Conservation (phyloP, 495 filamentous ascomycete species). For the Margaritispora aquatica region DNA sequence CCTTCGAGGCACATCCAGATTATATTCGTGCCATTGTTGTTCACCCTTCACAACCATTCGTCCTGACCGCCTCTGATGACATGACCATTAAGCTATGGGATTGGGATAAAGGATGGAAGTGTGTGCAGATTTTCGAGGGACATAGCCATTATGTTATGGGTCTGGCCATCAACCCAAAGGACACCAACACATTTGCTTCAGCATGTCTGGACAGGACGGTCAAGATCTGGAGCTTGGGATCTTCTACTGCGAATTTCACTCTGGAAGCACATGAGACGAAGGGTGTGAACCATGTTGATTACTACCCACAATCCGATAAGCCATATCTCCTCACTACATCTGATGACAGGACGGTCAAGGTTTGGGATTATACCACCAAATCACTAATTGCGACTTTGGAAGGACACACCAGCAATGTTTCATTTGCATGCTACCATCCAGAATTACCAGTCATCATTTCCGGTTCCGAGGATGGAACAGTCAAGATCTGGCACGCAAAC, state of each 20-base stretch:
- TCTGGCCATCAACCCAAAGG: conserved; percentile 98
- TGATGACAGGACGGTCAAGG: conserved; percentile 88
- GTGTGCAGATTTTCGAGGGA: conserved; percentile 96
- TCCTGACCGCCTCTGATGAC: conserved; percentile 95
- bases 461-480: conserved; percentile 95
- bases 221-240: conserved; percentile 97
- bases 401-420: conserved; percentile 98
- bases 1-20: conserved; percentile 97
- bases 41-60: conserved; percentile 94
- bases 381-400: conserved; percentile 93
- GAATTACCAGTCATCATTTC: conserved; percentile 97
- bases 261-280: conserved; percentile 97
- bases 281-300: conserved; percentile 93
- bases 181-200: conserved; percentile 96
- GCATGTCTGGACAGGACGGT: conserved; percentile 90
- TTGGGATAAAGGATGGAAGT: conserved; percentile 98
- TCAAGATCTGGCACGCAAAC: conserved; percentile 98
- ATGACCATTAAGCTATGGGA: conserved; percentile 99
- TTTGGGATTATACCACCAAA: conserved; percentile 99
- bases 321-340: conserved; percentile 96
- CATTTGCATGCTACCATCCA: conserved; percentile 96
- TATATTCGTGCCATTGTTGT: conserved; percentile 97
- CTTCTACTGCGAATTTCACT: conserved; percentile 84
- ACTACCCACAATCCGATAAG: conserved; percentile 90
- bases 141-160: conserved; percentile 98